These are phyloP conservation scores for Allium fistulosum DNA, from an alignment of 106 monocot genomes.

Conservation along the genomic window DNA sequence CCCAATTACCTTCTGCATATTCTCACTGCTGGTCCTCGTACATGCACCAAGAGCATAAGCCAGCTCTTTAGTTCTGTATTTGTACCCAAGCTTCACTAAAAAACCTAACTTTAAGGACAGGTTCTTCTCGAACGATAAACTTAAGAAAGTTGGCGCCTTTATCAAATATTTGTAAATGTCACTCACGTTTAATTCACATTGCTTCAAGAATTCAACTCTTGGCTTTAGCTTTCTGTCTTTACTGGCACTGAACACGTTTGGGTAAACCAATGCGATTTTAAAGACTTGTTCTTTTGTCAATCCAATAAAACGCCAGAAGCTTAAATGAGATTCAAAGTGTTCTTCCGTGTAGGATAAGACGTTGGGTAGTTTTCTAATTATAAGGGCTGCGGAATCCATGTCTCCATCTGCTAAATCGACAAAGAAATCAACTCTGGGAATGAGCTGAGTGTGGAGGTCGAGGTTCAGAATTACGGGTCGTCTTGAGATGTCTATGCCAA, in stretches of 20 bases:
- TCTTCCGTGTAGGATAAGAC: slow-evolving; percentile 50
- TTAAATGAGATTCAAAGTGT: slow-evolving; percentile 38
- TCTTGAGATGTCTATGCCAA: slow-evolving; percentile 38
- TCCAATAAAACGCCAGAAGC: slow-evolving; percentile 56
- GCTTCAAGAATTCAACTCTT: slow-evolving; percentile 38
- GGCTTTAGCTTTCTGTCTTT: slow-evolving; percentile 51
- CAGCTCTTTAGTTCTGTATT: slow-evolving; percentile 40
- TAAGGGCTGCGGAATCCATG: slow-evolving; percentile 12
- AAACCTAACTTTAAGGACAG: slow-evolving; percentile 52
- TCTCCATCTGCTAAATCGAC: slow-evolving; percentile 39
- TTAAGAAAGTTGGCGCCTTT: slow-evolving; percentile 58
- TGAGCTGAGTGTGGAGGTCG: slow-evolving; percentile 33
- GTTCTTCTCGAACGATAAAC: slow-evolving; percentile 47
- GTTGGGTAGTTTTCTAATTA: slow-evolving; percentile 50
- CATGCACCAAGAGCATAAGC: slow-evolving; percentile 37
- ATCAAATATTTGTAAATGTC: slow-evolving; percentile 44
- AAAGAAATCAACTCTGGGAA: slow-evolving; percentile 43
- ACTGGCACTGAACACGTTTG: slow-evolving; percentile 71
- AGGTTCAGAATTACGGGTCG: slow-evolving; percentile 61
- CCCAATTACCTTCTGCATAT: slow-evolving; percentile 57
- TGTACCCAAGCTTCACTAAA: slow-evolving; percentile 62
- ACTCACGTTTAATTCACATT: slow-evolving; percentile 31
- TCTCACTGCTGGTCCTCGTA: slow-evolving; percentile 50
- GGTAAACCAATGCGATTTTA: slow-evolving; percentile 57
- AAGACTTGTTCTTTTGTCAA: slow-evolving; percentile 40